phyloP scores from a whole-genome alignment of 176 grass and related monocot genomes.

The Zoysia japonica region DNA sequence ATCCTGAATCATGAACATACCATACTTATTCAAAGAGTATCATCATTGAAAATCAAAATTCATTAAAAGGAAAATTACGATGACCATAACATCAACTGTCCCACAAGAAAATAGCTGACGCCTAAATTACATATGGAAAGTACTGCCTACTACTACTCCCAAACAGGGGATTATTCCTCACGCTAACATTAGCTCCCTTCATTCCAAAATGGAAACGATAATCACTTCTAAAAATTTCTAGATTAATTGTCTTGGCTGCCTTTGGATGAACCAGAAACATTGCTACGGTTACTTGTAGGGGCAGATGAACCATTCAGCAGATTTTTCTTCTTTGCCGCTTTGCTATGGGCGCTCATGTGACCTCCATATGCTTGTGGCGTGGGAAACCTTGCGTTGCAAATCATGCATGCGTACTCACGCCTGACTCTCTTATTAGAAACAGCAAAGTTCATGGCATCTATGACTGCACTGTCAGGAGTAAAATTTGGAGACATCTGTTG shows the following conservation, averaged over 20 bases:
- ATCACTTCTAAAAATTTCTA: neutral
- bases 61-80: neutral
- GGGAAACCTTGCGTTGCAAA: neutral
- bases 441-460: neutral
- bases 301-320: neutral
- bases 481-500: neutral
- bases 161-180: neutral
- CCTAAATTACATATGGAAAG: neutral
- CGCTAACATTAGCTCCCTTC: neutral
- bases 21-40: neutral
- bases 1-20: neutral
- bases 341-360: conserved; percentile 42
- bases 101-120: neutral
- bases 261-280: neutral
- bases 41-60: neutral
- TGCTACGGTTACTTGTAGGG: neutral
- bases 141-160: neutral
- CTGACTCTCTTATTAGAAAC: too few species aligned
- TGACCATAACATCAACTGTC: neutral
- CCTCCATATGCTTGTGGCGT: conserved; percentile 34
- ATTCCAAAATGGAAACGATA: neutral
- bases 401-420: neutral
- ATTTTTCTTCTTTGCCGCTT: conserved; percentile 4
- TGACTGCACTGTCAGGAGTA: neutral
- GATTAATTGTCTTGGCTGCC: neutral